A percentile compares a stretch with the other conserved stretches of the same genome.
phyloP scores from a whole-genome alignment of 2,329 filamentous ascomycete species.

The Endoconidiophora laricicola region DNA sequence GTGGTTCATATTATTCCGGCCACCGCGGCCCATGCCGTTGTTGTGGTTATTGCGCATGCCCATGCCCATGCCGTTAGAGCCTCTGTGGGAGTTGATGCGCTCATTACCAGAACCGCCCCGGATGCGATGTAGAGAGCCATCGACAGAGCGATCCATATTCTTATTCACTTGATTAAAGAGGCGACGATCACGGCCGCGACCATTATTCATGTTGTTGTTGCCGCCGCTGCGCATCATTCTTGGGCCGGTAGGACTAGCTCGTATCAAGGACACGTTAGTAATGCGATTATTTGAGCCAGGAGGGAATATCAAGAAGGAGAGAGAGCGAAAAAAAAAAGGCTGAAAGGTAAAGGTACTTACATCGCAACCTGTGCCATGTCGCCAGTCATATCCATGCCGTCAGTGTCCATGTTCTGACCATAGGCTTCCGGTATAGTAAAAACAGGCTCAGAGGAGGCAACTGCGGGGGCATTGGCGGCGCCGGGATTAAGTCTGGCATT shows the following conservation, averaged over 20 bases:
- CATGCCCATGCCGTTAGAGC: conserved; percentile 8
- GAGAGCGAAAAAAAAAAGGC: too few species aligned
- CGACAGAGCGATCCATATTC: conserved; percentile 60
- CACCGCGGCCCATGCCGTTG: conserved; percentile 6
- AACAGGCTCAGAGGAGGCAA: not conserved
- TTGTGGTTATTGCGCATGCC: conserved; percentile 16
- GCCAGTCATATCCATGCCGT: conserved; percentile 11
- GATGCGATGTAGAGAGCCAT: conserved; percentile 66
- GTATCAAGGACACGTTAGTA: conserved; percentile 3
- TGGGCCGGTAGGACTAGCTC: conserved; percentile 69
- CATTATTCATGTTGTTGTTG: conserved; percentile 22
- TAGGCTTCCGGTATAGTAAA: conserved; percentile 1
- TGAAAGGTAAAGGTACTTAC: conserved; percentile 28
- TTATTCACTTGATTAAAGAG: conserved; percentile 68
- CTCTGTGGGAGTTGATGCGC: conserved; percentile 58
- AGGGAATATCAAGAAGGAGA: too few species aligned
- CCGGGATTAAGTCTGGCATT: conserved; percentile 43
- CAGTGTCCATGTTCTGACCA: not conserved
- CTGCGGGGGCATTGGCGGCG: not conserved
- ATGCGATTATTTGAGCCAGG: not conserved
- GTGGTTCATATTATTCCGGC: conserved; percentile 28
- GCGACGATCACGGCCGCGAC: conserved; percentile 54
- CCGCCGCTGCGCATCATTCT: conserved; percentile 78
- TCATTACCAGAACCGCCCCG: conserved; percentile 53
- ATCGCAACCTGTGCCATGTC: conserved; percentile 32